Evolutionary conservation across 495 filamentous ascomycete genomes (phyloP), one percentile per base, ranked within the genome.

Genomic region (Hypoxylon lenormandii): DNA sequence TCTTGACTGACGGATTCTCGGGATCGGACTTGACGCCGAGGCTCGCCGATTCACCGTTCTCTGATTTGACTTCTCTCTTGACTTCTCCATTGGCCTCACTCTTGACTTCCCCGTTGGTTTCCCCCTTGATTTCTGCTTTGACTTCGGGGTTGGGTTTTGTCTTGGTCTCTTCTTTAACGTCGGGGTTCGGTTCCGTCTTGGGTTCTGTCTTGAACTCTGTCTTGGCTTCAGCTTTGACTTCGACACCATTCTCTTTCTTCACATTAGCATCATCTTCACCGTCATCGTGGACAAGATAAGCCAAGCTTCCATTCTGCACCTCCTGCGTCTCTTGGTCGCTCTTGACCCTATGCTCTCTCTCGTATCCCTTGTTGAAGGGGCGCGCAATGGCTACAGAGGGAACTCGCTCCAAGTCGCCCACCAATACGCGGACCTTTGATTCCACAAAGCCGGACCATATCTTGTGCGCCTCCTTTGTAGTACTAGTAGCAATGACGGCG

Each of bases 391-490:
- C 87, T 60, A 98, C 90, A 5, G 88, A 89, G 13, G 83, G 80
- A 40, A 90, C 83, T 43, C 87, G 83, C 72, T 97, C 95, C 21
- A 98, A 83, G 11, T 89, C 91, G 42, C 86, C 84, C 18, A 97
- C 91, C 19, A 98, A 84, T 52, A 92, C 81, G 48, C 95, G 88
- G 38, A 98, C 85, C 77, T 93, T 97, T 4, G 95, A 98, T 79
- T 97, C 92, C 6, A 98, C 91, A 33, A 92, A 87, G 7, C 95
- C 94, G 28, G 92, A 92, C 93, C 95, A 98, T 33, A 88, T 83
- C 12, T 90, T 85, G 69, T 96, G 91, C 1, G 90, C 90, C 63
- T 97, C 92, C 70, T 92, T 94, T 21, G 89, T 92, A 59, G 84
- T 91, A 78, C 92, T 93, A 0, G 91, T 89, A n/a, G 93, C 86